A percentile compares a stretch with the other conserved stretches of the same genome.
phyloP scores from a whole-genome alignment of 441 rosid genomes.

The Brassica balearica region DNA sequence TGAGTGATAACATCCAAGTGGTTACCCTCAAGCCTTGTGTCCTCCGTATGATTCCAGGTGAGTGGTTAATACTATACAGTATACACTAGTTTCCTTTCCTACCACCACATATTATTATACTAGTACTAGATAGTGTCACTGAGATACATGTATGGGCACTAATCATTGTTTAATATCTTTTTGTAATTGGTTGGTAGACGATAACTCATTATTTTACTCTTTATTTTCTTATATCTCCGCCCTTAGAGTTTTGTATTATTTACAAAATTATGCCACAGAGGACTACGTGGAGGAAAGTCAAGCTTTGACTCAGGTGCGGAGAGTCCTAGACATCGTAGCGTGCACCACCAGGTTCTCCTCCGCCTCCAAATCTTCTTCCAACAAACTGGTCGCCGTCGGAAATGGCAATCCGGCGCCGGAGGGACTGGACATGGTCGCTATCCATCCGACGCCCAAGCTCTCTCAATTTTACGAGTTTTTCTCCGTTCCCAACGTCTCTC shows the following conservation, averaged over 20 bases:
- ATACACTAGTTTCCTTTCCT: neutral
- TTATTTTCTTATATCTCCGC: neutral
- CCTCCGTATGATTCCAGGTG: conserved; percentile 62
- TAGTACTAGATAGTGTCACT: conserved; percentile 10
- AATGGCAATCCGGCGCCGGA: conserved; percentile 35
- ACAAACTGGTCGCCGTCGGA: conserved; percentile 13
- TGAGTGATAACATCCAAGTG: conserved; percentile 66
- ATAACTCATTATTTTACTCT: neutral
- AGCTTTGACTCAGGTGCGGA: conserved; percentile 64
- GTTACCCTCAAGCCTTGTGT: conserved; percentile 69
- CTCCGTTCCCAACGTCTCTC: conserved; percentile 62
- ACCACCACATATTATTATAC: neutral
- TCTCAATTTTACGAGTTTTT: conserved; percentile 75
- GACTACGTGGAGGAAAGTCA: conserved; percentile 60
- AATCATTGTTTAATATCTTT: conserved; percentile 21
- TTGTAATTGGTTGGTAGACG: conserved; percentile 14
- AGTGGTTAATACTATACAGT: neutral
- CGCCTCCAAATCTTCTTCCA: conserved; percentile 41
- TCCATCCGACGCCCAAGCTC: conserved; percentile 68
- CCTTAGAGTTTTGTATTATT: conserved; percentile 22
- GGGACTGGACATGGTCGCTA: conserved; percentile 48
- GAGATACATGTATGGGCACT: conserved; percentile 12
- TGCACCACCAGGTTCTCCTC: conserved; percentile 67
- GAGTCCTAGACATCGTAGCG: conserved; percentile 72
- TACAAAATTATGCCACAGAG: conserved; percentile 53